phyloP scores from a whole-genome alignment of 106 monocot species.

The Acorus calamus region DNA sequence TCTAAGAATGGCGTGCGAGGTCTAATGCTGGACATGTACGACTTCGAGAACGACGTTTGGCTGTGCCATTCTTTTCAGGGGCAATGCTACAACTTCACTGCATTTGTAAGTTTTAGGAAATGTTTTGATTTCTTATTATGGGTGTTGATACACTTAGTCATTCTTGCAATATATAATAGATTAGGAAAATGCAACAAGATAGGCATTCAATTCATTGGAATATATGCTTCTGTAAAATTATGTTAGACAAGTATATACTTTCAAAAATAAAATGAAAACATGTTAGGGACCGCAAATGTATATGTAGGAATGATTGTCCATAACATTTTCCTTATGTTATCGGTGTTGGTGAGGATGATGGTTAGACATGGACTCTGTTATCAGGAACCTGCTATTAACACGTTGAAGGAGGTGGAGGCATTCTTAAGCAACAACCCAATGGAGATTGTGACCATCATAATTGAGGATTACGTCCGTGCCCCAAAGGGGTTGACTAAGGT shows the following conservation, averaged over 20 bases:
- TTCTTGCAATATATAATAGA: too few species aligned
- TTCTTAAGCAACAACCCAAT: constrained; percentile 70
- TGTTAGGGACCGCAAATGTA: too few species aligned
- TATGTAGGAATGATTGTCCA: too few species aligned
- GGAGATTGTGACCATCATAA: constrained; percentile 92
- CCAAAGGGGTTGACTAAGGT: constrained; percentile 78
- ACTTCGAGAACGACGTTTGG: constrained; percentile 83
- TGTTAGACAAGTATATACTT: too few species aligned
- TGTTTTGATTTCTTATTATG: not conserved
- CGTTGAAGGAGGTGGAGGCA: constrained; percentile 81
- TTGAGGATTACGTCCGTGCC: constrained; percentile 87
- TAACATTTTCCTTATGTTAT: not conserved
- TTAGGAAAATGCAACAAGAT: too few species aligned
- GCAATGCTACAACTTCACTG: constrained; percentile 95
- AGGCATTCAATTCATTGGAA: too few species aligned
- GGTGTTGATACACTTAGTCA: too few species aligned
- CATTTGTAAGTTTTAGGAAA: constrained; percentile 58
- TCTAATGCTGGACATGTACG: constrained; percentile 96
- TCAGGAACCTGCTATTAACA: constrained; percentile 92
- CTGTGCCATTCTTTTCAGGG: constrained; percentile 95
- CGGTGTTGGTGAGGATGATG: not conserved
- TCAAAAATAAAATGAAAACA: too few species aligned
- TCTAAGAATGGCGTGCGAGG: constrained; percentile 87
- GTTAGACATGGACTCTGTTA: constrained; percentile 1
- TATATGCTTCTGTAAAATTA: too few species aligned